Percentiles rank a stretch among this genome's conserved stretches.
Evolutionary conservation across 306 rosid genomes (phyloP).

Genomic region (Trifolium dubium): DNA sequence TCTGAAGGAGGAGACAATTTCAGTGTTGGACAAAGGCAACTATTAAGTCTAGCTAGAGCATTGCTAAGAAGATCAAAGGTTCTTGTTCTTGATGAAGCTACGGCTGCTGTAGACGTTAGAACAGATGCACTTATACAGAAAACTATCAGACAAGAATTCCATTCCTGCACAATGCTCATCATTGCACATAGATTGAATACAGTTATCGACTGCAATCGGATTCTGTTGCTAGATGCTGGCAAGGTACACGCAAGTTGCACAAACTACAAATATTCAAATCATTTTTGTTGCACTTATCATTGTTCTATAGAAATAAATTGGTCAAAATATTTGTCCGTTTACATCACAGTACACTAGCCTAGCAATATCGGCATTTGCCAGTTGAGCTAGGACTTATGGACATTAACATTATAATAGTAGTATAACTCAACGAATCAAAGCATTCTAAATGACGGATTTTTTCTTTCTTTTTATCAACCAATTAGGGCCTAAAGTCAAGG

Average conservation of each 20-base stretch:
- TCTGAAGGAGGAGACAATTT: constrained; percentile 90
- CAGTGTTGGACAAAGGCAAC: constrained; percentile 94
- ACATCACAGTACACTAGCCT: no score
- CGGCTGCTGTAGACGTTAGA: constrained; percentile 90
- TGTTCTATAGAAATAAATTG: background rate
- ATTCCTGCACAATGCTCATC: constrained; percentile 81
- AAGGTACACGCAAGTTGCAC: constrained; percentile 54
- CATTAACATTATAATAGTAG: no score
- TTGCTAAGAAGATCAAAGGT: constrained; percentile 82
- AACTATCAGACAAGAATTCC: constrained; percentile 85
- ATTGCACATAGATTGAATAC: constrained; percentile 93
- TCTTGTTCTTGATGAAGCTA: constrained; percentile 94
- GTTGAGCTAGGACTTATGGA: no score
- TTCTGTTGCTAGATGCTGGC: constrained; percentile 79
- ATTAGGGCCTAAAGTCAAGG: no score
- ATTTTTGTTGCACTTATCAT: background rate
- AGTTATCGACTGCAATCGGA: constrained; percentile 74
- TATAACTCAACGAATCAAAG: no score
- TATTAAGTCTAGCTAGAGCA: constrained; percentile 86
- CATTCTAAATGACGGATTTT: no score
- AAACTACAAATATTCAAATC: background rate
- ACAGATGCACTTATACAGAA: constrained; percentile 89
- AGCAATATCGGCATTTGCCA: no score
- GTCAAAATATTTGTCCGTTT: no score
- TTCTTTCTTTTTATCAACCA: no score